A percentile compares a stretch with the other conserved stretches of the same genome.
These are phyloP conservation scores for Tieghemostelium lacteum DNA, from an alignment of 78 protist species.

Conservation along the genomic window DNA sequence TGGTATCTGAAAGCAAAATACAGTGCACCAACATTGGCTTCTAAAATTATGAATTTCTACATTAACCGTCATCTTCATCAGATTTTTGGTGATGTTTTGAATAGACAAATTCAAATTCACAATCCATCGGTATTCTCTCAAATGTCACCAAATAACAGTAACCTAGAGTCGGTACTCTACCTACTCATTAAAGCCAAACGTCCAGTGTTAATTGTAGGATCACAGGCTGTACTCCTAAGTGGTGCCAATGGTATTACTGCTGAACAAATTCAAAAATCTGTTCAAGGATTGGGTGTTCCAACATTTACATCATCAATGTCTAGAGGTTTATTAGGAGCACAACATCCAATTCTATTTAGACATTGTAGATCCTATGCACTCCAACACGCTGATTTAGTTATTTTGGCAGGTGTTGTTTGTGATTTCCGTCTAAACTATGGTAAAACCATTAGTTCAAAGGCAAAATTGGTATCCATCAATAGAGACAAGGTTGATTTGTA, in stretches of 20 bases:
- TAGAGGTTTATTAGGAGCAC: constrained; percentile 82
- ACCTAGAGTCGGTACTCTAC: not conserved
- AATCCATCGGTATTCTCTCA: not conserved
- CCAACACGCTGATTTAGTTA: constrained; percentile 80
- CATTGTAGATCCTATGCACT: constrained; percentile 86
- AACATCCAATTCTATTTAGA: constrained; percentile 39
- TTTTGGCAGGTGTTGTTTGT: constrained; percentile 79
- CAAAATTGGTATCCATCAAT: constrained; percentile 73
- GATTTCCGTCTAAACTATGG: constrained; percentile 92
- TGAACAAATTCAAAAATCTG: constrained; percentile 23
- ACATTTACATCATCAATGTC: constrained; percentile 80
- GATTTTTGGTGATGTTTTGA: not conserved
- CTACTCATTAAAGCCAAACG: not conserved
- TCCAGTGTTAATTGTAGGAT: constrained; percentile 79
- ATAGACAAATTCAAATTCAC: not conserved
- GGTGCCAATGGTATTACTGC: not conserved
- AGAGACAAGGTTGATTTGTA: constrained; percentile 58
- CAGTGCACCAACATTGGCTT: not conserved
- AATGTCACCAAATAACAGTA: not conserved
- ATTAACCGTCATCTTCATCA: constrained; percentile 27
- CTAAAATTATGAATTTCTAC: not conserved
- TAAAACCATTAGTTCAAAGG: constrained; percentile 45
- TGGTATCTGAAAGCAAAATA: constrained; percentile 44
- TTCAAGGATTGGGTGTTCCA: constrained; percentile 72
- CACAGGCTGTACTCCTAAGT: constrained; percentile 30